phyloP scores from a whole-genome alignment of 2,329 filamentous ascomycete genomes.

The Penicillium nordicum region DNA sequence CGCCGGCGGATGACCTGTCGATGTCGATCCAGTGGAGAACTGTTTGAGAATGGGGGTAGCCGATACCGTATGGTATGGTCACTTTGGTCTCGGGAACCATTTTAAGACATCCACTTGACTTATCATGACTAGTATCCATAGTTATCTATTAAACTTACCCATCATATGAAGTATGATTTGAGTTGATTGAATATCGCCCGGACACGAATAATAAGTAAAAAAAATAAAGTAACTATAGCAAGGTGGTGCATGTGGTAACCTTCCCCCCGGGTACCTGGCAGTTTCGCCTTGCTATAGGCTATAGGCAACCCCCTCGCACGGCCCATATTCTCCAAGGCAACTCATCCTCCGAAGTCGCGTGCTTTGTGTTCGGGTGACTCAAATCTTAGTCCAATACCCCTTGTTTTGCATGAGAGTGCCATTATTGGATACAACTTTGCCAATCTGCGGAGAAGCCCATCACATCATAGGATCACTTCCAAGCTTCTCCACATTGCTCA shows the following conservation, averaged over 20 bases:
- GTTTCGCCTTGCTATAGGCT: background rate
- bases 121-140: background rate
- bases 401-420: background rate
- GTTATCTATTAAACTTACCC: background rate
- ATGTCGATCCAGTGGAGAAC: constrained; percentile 12
- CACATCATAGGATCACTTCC: constrained; percentile 8
- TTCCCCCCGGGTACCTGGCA: constrained; percentile 20
- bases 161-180: background rate
- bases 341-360: constrained; percentile 23
- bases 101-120: background rate
- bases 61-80: constrained; percentile 17
- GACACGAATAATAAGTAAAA: background rate
- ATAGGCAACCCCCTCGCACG: constrained; percentile 6
- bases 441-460: constrained; percentile 8
- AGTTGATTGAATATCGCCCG: background rate
- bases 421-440: constrained; percentile 4
- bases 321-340: constrained; percentile 16
- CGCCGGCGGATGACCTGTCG: constrained; percentile 20
- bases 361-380: constrained; percentile 18
- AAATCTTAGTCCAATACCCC: background rate
- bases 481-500: constrained; percentile 15
- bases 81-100: constrained; percentile 1
- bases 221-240: background rate
- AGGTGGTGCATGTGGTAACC: constrained; percentile 2
- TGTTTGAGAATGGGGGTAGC: constrained; percentile 3